These are phyloP conservation scores for Paraconiothyrium sp. DNA, from an alignment of 2,329 filamentous ascomycete species.

Conservation along the genomic window DNA sequence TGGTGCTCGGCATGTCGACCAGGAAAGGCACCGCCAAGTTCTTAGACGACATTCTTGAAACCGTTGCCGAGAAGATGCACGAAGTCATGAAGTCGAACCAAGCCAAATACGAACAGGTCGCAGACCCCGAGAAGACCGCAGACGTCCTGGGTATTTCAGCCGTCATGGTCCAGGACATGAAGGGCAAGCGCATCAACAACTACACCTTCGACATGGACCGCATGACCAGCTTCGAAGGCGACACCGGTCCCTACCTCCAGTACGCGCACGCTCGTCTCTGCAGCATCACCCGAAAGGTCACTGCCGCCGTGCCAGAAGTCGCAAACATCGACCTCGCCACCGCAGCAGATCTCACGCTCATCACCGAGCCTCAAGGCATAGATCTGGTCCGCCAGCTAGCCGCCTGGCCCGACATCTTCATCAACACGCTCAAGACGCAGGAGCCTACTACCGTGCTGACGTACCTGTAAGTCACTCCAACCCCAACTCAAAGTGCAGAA, in stretches of 20 bases:
- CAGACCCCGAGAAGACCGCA: conserved; percentile 80
- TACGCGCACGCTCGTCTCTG: conserved; percentile 68
- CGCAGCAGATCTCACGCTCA: conserved; percentile 74
- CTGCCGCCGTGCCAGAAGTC: conserved; percentile 57
- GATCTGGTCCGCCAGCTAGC: conserved; percentile 79
- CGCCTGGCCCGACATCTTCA: conserved; percentile 85
- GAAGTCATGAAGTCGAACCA: conserved; percentile 94
- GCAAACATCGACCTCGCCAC: conserved; percentile 64
- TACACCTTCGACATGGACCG: conserved; percentile 80
- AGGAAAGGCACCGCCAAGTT: conserved; percentile 67
- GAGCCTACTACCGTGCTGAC: conserved; percentile 75
- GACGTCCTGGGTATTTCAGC: conserved; percentile 92
- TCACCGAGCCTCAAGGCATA: conserved; percentile 76
- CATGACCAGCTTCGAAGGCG: conserved; percentile 86
- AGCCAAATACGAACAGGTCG: conserved; percentile 80
- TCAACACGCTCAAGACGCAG: conserved; percentile 84
- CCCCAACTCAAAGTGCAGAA: not conserved
- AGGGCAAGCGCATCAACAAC: conserved; percentile 79
- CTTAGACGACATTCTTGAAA: conserved; percentile 60
- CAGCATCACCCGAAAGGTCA: conserved; percentile 62
- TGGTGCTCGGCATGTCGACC: conserved; percentile 72
- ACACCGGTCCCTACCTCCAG: conserved; percentile 86
- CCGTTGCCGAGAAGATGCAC: conserved; percentile 93
- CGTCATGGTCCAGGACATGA: conserved; percentile 99
- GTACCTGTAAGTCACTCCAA: conserved; percentile 77